Conservation (phyloP, 345 rosid genomes). For the Dipteronia sinensis region DNA sequence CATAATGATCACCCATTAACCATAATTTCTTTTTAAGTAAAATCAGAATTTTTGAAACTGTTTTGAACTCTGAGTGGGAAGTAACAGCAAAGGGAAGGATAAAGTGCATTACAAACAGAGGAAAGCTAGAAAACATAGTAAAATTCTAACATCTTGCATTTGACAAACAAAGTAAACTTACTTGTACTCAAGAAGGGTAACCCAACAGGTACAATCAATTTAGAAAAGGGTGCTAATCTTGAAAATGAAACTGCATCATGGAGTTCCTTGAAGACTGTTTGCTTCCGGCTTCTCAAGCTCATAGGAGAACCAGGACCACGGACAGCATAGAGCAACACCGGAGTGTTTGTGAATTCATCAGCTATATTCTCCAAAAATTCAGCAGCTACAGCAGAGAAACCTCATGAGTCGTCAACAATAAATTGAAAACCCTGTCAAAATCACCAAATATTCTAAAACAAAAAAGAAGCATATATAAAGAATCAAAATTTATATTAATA, state of each 20-base stretch:
- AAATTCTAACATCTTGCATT: background rate
- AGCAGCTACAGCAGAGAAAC: constrained; percentile 77
- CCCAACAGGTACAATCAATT: constrained; percentile 82
- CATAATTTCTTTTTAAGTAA: background rate
- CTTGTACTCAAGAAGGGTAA: constrained; percentile 70
- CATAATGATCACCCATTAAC: background rate
- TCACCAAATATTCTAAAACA: constrained; percentile 18
- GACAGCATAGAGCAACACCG: constrained; percentile 73
- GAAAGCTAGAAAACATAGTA: background rate
- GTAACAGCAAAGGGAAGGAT: background rate
- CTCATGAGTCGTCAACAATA: constrained; percentile 84
- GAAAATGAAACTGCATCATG: constrained; percentile 87
- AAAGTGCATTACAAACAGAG: background rate
- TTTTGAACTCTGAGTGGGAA: constrained; percentile 1
- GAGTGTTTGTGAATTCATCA: constrained; percentile 73
- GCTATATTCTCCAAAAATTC: constrained; percentile 82
- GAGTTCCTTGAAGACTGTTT: constrained; percentile 54
- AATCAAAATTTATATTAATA: background rate
- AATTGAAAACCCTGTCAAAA: constrained; percentile 78
- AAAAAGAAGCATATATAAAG: background rate
- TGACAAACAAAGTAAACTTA: constrained; percentile 39
- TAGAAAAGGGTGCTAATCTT: constrained; percentile 63
- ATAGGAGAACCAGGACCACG: constrained; percentile 52
- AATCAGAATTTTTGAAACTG: constrained; percentile 6
- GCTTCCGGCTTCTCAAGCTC: constrained; percentile 45